Conservation (phyloP, 2,329 filamentous ascomycete species). For the Raffaelea deltoideospora region DNA sequence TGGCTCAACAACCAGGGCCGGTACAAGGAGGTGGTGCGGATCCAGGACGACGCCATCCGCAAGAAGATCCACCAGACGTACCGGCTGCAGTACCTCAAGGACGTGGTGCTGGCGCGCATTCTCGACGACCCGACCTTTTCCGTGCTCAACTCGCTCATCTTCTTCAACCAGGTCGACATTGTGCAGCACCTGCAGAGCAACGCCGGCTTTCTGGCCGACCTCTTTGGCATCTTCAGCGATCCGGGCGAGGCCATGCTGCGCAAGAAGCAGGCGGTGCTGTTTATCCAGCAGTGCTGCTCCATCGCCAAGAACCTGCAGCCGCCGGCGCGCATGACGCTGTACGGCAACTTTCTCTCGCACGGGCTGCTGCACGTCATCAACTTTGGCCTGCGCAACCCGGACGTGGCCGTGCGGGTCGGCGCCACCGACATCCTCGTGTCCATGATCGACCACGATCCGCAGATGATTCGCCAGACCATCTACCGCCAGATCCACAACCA, state of each 20-base stretch:
- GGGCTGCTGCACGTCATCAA: constrained; percentile 83
- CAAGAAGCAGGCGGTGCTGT: constrained; percentile 88
- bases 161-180: constrained; percentile 98
- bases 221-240: constrained; percentile 72
- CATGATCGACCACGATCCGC: constrained; percentile 87
- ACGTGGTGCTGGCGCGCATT: constrained; percentile 92
- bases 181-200: constrained; percentile 88
- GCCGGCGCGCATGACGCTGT: constrained; percentile 63
- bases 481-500: constrained; percentile 85
- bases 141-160: constrained; percentile 92
- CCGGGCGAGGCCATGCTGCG: constrained; percentile 49
- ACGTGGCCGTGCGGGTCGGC: constrained; percentile 74
- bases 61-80: constrained; percentile 95
- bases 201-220: constrained; percentile 53
- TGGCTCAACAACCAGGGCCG: constrained; percentile 79
- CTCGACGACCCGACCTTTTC: constrained; percentile 96
- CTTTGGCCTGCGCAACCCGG: constrained; percentile 73
- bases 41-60: constrained; percentile 66
- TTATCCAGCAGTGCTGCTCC: constrained; percentile 89
- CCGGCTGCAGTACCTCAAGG: constrained; percentile 89
- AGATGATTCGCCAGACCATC: constrained; percentile 86
- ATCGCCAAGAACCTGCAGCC: constrained; percentile 92
- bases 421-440: constrained; percentile 88
- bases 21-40: constrained; percentile 92
- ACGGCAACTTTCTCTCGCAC: constrained; percentile 77